Conservation (phyloP, 2,329 filamentous ascomycete genomes). For the Chaetomium sp. region DNA sequence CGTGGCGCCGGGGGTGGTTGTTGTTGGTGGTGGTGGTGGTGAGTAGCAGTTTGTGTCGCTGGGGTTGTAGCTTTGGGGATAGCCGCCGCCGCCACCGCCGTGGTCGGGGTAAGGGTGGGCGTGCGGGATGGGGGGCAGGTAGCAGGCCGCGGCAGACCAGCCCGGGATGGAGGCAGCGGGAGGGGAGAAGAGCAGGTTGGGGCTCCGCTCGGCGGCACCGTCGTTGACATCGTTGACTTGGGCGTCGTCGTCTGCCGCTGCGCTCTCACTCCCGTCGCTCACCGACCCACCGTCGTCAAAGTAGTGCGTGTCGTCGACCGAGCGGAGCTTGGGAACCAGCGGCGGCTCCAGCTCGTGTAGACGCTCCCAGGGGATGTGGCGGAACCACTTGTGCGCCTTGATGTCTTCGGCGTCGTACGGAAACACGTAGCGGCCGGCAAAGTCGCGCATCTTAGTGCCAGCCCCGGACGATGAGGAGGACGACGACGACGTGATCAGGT, state of each 20-base stretch:
- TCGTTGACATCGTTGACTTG: slow-evolving; percentile 21
- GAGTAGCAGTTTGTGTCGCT: background rate
- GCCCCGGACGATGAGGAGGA: background rate
- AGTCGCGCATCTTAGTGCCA: slow-evolving; percentile 34
- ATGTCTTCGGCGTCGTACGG: slow-evolving; percentile 85
- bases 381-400: slow-evolving; percentile 86
- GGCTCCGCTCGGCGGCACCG: slow-evolving; percentile 6
- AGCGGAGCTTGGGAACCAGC: slow-evolving; percentile 73
- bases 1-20: background rate
- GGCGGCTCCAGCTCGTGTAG: slow-evolving; percentile 73
- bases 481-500: slow-evolving; percentile 40
- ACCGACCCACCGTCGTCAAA: slow-evolving; percentile 84
- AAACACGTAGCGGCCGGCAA: slow-evolving; percentile 67
- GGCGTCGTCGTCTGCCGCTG: slow-evolving; percentile 38
- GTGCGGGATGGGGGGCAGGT: background rate
- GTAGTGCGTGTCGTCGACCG: slow-evolving; percentile 77
- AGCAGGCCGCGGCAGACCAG: background rate
- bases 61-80: background rate
- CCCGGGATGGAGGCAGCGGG: background rate
- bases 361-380: slow-evolving; percentile 73
- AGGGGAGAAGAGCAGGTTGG: background rate
- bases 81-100: background rate
- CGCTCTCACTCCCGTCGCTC: slow-evolving; percentile 60
- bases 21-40: background rate
- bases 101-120: background rate